These are phyloP conservation scores for Phytophthora europaea DNA, from an alignment of 352 stramenopile species.

Conservation along the genomic window DNA sequence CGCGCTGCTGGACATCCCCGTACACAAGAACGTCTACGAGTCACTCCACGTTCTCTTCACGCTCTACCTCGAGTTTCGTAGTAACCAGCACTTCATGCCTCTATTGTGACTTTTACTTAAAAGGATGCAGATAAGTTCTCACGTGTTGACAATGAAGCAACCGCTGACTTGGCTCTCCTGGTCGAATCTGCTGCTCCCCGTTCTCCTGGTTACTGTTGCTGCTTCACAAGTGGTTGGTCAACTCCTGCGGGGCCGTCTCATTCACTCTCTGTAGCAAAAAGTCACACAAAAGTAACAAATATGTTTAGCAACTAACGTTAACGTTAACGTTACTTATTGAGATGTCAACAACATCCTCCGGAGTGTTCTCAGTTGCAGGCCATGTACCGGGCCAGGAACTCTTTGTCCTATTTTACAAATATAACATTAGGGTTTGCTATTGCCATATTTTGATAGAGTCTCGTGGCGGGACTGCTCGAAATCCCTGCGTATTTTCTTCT, in stretches of 20 bases:
- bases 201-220: constrained; percentile 6
- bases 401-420: constrained; percentile 56
- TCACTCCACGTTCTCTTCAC: constrained; percentile 97
- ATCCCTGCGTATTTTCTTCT: constrained; percentile 80
- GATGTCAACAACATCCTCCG: constrained; percentile 23
- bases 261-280: constrained; percentile 29
- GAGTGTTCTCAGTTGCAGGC: constrained; percentile 80
- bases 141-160: background rate
- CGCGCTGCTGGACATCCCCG: constrained; percentile 95
- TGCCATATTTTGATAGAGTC: constrained; percentile 23
- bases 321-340: background rate
- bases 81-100: constrained; percentile 94
- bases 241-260: constrained; percentile 50
- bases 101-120: constrained; percentile 3
- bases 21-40: constrained; percentile 96
- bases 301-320: background rate
- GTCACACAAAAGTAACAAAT: constrained; percentile 5
- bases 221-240: constrained; percentile 32
- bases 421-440: constrained; percentile 23
- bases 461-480: constrained; percentile 83
- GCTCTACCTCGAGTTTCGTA: constrained; percentile 93
- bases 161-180: background rate
- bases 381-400: constrained; percentile 80
- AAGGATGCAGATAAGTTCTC: background rate
- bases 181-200: background rate